Evolutionary conservation across 2,329 filamentous ascomycete species (phyloP), one percentile per base, ranked within the genome.

Genomic region (Alternaria viburni): DNA sequence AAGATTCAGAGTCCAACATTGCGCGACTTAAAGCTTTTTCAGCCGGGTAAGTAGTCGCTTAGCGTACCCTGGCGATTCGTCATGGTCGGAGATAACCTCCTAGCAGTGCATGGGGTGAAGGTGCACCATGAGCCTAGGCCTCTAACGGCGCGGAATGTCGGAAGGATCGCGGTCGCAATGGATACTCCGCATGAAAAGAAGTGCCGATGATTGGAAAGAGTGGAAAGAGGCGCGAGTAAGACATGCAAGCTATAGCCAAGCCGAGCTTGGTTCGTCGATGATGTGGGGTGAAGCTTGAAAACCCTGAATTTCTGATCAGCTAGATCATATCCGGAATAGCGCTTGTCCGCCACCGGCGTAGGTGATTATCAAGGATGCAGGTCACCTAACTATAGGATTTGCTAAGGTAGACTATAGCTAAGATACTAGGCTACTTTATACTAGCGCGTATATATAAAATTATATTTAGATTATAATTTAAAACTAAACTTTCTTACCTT

Each of bases 41-140:
- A 50, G 49, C 57, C 12, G 25, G 51, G 17, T 64, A 46, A 43
- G 57, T 44, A 30, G 62, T 61, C 60, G 57, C 62, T 59, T 51
- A 55, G 64, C 30, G 30, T 32, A 58, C 54, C 50, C 45, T 62
- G 60, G 61, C 17, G 50, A 57, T 57, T 61, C 54, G 62, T 59
- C 57, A 65, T 58, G 28, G 21, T 36, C 57, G 59, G 59, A 57
- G 65, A 67, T 63, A 65, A 59, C 43, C 23, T 47, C 49, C 21
- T 32, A 30, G 50, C 44, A 49, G 21, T 54, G 50, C 46, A 61
- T 54, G 43, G 44, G 25, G 47, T 46, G 10, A 26, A 49, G n/a
- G 25, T 50, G 45, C 30, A 54, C 54, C 43, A 45, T 7, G 23
- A 44, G 50, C 43, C 51, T 59, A 59, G 61, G 59, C 59, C 41